Conservation (phyloP, 2,329 filamentous ascomycete genomes). For the Coleophoma cylindrospora region DNA sequence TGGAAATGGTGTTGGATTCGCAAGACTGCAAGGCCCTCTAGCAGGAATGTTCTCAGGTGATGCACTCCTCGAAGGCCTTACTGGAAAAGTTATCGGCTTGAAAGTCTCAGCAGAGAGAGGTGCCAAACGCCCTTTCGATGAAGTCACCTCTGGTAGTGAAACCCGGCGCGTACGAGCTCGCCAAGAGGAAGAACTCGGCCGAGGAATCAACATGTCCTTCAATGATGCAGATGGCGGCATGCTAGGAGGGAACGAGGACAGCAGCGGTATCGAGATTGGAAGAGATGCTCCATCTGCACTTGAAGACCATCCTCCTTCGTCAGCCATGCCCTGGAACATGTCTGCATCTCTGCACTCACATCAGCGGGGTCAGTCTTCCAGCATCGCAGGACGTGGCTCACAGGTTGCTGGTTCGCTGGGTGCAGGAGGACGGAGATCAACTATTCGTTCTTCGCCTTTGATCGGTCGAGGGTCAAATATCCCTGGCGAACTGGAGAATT, state of each 20-base stretch:
- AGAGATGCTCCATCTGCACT: conserved; percentile 63
- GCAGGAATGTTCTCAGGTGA: conserved; percentile 49
- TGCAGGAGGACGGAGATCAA: conserved; percentile 29
- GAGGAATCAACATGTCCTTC: conserved; percentile 10
- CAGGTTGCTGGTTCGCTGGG: conserved; percentile 16
- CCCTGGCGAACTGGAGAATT: conserved; percentile 17
- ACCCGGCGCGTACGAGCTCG: conserved; percentile 30
- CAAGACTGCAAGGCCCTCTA: conserved; percentile 41
- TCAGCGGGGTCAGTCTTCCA: conserved; percentile 22
- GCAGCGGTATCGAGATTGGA: conserved; percentile 63
- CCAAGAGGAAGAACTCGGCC: conserved; percentile 28
- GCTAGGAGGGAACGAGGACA: conserved; percentile 34
- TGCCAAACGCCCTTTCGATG: conserved; percentile 10
- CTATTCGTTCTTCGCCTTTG: conserved; percentile 57
- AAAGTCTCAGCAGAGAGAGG: conserved; percentile 3
- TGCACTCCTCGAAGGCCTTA: conserved; percentile 37
- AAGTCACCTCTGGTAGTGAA: conserved; percentile 7
- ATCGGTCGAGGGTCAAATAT: conserved; percentile 37
- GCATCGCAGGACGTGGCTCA: conserved; percentile 9
- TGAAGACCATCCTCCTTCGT: conserved; percentile 57
- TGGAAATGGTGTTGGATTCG: conserved; percentile 37
- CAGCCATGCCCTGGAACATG: conserved; percentile 66
- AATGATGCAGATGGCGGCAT: conserved; percentile 29
- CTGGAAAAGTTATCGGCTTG: conserved; percentile 3
- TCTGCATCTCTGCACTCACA: conserved; percentile 50